Evolutionary conservation across 768 basidiomycete genomes (phyloP), one percentile per base, ranked within the genome.

Genomic region (Pluteus cervinus): DNA sequence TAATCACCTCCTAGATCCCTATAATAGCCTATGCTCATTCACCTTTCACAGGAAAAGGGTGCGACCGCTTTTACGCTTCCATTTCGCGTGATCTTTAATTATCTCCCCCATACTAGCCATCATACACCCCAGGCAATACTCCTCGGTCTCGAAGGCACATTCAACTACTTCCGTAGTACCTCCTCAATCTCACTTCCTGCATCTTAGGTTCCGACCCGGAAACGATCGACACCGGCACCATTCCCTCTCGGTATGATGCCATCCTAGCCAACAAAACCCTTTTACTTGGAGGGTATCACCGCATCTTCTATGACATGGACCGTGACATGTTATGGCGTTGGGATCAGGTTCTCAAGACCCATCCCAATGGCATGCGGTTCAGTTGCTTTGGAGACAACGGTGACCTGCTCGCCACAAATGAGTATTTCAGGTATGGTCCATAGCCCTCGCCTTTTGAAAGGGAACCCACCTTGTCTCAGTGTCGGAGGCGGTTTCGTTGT

Each of bases 401-500:
- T 2, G 78, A 87, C 45, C 62, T 97, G 42, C 65, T 98, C 40
- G 93, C 93, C 1, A 92, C 89, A 9, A 97, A 98, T 48, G 87
- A 92, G 54, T 98, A 94, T 51, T 96, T 88, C 54, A n/a, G n/a
- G n/a, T n/a, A n/a, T n/a, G n/a, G n/a, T n/a, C n/a, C n/a, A n/a
- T n/a, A n/a, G n/a, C n/a, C n/a, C n/a, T n/a, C n/a, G n/a, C n/a
- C n/a, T n/a, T n/a, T n/a, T n/a, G n/a, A n/a, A n/a, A n/a, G n/a
- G n/a, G n/a, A n/a, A n/a, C n/a, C n/a, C n/a, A n/a, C n/a, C n/a
- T n/a, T n/a, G n/a, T n/a, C n/a, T n/a, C n/a, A 89, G 86, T 38
- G 90, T 96, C 33, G 90, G 91, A 2, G 91, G 91, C 29, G 91
- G 91, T 2, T 96, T 94, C 54, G 91, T 94, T 3, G 90, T 96